Evolutionary conservation across 2,329 filamentous ascomycete species (phyloP).

Genomic region (Pyricularia pennisetigena): DNA sequence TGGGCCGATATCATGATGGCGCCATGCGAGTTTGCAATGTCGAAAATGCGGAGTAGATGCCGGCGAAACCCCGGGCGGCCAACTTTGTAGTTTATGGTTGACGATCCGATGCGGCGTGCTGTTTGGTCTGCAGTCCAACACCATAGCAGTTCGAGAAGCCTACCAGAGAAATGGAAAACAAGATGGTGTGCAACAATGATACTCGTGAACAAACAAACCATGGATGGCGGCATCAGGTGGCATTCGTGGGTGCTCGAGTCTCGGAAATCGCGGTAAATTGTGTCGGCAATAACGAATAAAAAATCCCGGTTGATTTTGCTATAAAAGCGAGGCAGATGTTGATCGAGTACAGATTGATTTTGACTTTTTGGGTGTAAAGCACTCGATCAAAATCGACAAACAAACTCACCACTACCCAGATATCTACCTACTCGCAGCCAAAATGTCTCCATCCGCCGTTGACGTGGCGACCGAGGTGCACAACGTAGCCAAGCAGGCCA

Average conservation of each 20-base stretch:
- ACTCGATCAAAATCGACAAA: background rate
- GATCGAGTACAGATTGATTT: too few relatives aligned
- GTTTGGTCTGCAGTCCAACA: too few relatives aligned
- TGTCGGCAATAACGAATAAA: too few relatives aligned
- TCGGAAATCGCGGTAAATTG: too few relatives aligned
- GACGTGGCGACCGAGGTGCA: conserved; percentile 9
- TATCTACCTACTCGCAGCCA: background rate
- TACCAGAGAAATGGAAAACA: too few relatives aligned
- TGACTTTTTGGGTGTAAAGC: background rate
- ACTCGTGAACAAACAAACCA: too few relatives aligned
- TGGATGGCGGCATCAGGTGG: too few relatives aligned
- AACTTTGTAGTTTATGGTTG: background rate
- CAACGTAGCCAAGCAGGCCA: conserved; percentile 8
- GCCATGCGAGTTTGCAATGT: background rate
- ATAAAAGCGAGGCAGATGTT: too few relatives aligned
- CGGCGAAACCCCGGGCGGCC: background rate
- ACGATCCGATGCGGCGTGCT: background rate
- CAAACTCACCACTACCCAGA: background rate
- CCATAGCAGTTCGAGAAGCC: too few relatives aligned
- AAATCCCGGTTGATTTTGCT: too few relatives aligned
- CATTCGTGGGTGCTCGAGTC: too few relatives aligned
- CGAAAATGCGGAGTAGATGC: conserved; percentile 1
- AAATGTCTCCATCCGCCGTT: conserved; percentile 15
- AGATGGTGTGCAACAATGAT: too few relatives aligned
- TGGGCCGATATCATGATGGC: background rate